phyloP scores from a whole-genome alignment of 148 eudicot genomes.

The Fagopyrum tataricum region DNA sequence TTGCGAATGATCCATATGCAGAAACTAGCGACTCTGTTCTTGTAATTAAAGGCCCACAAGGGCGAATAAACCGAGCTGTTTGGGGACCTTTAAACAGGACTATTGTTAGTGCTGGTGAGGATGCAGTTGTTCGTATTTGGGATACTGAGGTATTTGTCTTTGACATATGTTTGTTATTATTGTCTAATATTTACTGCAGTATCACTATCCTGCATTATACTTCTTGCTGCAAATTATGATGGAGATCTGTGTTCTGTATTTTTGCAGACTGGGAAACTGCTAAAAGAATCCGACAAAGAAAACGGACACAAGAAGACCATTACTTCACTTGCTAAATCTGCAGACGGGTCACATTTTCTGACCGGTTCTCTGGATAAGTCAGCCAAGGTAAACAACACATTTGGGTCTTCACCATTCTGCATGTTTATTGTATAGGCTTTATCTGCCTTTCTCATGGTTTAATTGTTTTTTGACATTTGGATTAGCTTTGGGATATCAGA shows the following conservation, averaged over 20 bases:
- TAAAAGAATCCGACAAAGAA: constrained; percentile 61
- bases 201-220: not conserved
- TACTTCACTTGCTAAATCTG: constrained; percentile 65
- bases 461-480: constrained; percentile 6
- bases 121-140: constrained; percentile 84
- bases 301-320: constrained; percentile 64
- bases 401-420: not conserved
- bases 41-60: constrained; percentile 65
- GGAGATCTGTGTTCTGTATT: not conserved
- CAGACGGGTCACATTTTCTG: constrained; percentile 78
- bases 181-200: not conserved
- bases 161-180: not conserved
- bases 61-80: constrained; percentile 90
- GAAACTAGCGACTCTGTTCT: constrained; percentile 65
- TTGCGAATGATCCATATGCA: constrained; percentile 21
- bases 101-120: constrained; percentile 90
- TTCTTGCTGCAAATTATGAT: not conserved
- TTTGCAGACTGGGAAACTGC: constrained; percentile 70
- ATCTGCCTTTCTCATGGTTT: constrained; percentile 2
- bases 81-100: constrained; percentile 90
- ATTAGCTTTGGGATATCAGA: constrained; percentile 84
- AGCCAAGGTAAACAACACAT: constrained; percentile 50
- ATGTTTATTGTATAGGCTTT: not conserved
- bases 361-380: constrained; percentile 95
- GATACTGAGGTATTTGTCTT: constrained; percentile 59